phyloP scores from a whole-genome alignment of 2,329 filamentous ascomycete species.

The Paradendryphiella salina region DNA sequence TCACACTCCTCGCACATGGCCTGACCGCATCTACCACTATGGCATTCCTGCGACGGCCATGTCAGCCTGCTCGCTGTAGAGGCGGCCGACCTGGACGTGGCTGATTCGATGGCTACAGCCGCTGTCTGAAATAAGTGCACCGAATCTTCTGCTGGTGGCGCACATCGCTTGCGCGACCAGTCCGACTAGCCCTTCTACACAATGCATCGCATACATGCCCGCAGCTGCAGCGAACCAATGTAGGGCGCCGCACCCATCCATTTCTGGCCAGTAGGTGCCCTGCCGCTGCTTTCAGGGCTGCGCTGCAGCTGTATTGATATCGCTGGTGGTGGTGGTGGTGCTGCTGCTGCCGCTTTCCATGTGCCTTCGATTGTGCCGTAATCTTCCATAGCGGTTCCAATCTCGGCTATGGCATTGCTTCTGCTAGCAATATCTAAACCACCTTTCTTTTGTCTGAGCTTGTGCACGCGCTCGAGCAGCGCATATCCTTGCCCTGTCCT shows the following conservation, averaged over 20 bases:
- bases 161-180: not conserved
- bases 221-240: conserved; percentile 3
- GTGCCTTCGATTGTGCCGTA: no score
- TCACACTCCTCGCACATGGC: conserved; percentile 4
- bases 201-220: conserved; percentile 1
- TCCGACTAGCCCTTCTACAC: conserved; percentile 1
- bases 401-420: not conserved
- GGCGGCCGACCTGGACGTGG: no score
- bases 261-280: not conserved
- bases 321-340: no score
- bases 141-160: no score
- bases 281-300: not conserved
- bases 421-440: not conserved
- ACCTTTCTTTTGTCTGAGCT: no score
- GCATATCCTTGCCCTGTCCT: no score
- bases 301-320: not conserved
- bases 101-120: no score
- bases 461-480: no score
- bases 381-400: not conserved
- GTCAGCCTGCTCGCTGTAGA: not conserved
- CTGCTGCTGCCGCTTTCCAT: no score
- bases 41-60: not conserved
- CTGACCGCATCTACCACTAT: not conserved
- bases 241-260: conserved; percentile 4
- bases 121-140: no score